These are phyloP conservation scores for Dionaea muscipula DNA, from an alignment of 179 eudicot species.

Conservation along the genomic window DNA sequence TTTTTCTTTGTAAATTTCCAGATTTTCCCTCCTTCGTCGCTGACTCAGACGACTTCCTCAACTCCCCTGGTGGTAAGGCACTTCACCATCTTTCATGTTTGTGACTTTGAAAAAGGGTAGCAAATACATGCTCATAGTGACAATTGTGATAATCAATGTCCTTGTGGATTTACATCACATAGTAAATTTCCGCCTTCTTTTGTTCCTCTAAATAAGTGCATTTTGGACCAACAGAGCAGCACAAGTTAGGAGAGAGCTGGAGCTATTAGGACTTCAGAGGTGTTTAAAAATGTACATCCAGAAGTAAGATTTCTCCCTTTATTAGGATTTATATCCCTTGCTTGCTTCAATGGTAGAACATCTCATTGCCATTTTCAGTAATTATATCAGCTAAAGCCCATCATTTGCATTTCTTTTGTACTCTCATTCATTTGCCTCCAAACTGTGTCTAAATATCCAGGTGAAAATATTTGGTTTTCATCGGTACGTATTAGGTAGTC, in stretches of 20 bases:
- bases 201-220: background rate
- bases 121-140: background rate
- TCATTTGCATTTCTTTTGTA: too few species aligned
- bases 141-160: background rate
- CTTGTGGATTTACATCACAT: background rate
- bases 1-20: slow-evolving; percentile 7
- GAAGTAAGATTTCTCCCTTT: slow-evolving; percentile 21
- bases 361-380: too few species aligned
- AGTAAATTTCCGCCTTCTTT: background rate
- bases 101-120: background rate
- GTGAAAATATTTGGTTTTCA: too few species aligned
- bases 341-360: too few species aligned
- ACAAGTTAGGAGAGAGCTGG: slow-evolving; percentile 53
- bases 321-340: too few species aligned
- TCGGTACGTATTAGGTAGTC: too few species aligned
- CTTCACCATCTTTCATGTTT: slow-evolving; percentile 3
- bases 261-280: slow-evolving; percentile 60
- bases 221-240: slow-evolving; percentile 32
- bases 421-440: too few species aligned
- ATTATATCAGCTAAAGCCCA: too few species aligned
- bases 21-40: slow-evolving; percentile 49
- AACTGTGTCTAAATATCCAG: too few species aligned
- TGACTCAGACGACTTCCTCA: slow-evolving; percentile 40
- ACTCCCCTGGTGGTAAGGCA: slow-evolving; percentile 47
- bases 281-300: slow-evolving; percentile 24